These are phyloP conservation scores for Penicillium sp. DNA, from an alignment of 2,329 filamentous ascomycete genomes.

Conservation along the genomic window DNA sequence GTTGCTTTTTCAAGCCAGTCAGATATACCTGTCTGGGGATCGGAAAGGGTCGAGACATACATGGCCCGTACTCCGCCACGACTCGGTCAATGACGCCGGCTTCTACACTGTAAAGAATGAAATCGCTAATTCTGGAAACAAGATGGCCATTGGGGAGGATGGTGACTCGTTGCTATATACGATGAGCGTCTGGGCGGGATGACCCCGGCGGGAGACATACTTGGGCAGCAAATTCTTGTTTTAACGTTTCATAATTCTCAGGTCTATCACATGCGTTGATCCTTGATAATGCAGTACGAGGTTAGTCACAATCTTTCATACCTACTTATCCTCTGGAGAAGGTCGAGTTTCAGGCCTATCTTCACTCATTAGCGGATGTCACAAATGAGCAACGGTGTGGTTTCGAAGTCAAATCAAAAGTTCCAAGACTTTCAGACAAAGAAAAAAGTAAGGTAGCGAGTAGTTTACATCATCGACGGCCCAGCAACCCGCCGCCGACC, in stretches of 20 bases:
- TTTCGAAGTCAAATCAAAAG: slow-evolving; percentile 10
- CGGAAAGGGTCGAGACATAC: slow-evolving; percentile 52
- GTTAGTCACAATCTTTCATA: slow-evolving; percentile 24
- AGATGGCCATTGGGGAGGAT: slow-evolving; percentile 92
- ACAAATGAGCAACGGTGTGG: slow-evolving; percentile 7
- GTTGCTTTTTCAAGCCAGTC: slow-evolving; percentile 58
- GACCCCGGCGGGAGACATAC: slow-evolving; percentile 56
- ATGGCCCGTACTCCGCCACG: slow-evolving; percentile 83
- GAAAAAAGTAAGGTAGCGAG: slow-evolving; percentile 90
- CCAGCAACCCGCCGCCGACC: slow-evolving; percentile 54
- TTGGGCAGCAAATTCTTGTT: slow-evolving; percentile 75
- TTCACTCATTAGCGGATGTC: slow-evolving; percentile 22
- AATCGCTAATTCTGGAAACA: slow-evolving; percentile 94
- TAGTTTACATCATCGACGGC: slow-evolving; percentile 96
- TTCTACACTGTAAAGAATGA: slow-evolving; percentile 98
- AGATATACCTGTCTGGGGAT: slow-evolving; percentile 14
- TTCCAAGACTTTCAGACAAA: slow-evolving; percentile 63
- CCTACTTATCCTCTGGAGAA: not conserved
- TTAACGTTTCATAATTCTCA: slow-evolving; percentile 76
- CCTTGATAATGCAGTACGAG: slow-evolving; percentile 48
- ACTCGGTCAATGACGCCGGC: slow-evolving; percentile 83
- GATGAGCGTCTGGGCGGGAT: slow-evolving; percentile 35
- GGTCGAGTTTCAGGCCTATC: slow-evolving; percentile 12
- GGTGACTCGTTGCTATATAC: slow-evolving; percentile 69
- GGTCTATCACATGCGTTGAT: slow-evolving; percentile 91